phyloP scores from a whole-genome alignment of 495 filamentous ascomycete genomes.

The Tuber microsphaerosporum region DNA sequence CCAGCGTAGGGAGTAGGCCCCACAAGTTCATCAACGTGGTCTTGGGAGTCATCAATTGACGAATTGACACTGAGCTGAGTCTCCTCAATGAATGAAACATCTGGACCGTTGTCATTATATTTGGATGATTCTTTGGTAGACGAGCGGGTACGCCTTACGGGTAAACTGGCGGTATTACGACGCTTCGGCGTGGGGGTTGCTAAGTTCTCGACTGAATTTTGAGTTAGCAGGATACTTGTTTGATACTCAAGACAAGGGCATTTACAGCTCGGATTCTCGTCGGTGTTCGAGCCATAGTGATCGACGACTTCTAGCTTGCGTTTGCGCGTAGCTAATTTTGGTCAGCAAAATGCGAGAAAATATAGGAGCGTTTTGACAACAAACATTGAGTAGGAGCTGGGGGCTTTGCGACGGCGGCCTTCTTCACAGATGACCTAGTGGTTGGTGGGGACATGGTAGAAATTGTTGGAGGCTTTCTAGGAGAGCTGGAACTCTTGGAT shows the following conservation, averaged over 20 bases:
- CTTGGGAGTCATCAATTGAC: conserved; percentile 19
- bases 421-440: conserved; percentile 27
- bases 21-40: conserved; percentile 27
- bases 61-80: conserved; percentile 29
- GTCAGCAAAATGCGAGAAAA: not conserved
- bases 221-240: not conserved
- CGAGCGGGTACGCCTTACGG: conserved; percentile 20
- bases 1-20: conserved; percentile 32
- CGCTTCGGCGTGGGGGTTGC: conserved; percentile 32
- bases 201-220: conserved; percentile 8
- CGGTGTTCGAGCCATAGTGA: not conserved
- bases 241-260: not conserved
- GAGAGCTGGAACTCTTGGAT: not conserved
- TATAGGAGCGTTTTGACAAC: not conserved
- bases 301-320: not conserved
- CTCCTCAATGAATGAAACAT: conserved; percentile 29
- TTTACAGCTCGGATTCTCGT: not conserved
- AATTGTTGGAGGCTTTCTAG: not conserved
- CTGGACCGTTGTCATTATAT: conserved; percentile 11
- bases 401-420: not conserved
- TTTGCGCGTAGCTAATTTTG: not conserved
- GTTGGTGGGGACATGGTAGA: conserved; percentile 12
- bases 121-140: conserved; percentile 17
- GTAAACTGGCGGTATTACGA: conserved; percentile 6
- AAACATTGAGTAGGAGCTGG: not conserved